Base-by-base conservation (phyloP, 2,329 filamentous ascomycete species). In the Aurifilum marmelostoma region DNA sequence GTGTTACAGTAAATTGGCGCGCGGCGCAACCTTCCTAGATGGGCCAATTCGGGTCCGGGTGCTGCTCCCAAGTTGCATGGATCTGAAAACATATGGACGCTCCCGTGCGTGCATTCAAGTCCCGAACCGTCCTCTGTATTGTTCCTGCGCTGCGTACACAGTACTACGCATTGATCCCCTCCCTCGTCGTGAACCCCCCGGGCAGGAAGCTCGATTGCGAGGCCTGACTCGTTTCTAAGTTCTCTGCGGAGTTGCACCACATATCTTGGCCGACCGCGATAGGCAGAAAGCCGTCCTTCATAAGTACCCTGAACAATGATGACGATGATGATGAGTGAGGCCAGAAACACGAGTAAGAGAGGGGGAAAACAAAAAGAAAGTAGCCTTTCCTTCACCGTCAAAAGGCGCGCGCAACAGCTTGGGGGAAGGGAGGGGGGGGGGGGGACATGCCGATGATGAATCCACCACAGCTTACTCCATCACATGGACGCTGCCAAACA, bases 401-500 rank as follows among this genome's bases (percentile, higher is more conserved):
- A 2, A 24, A 34, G 34, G 34, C 34, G 41, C 39, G 34, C 34
- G 41, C 39, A 16, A 14, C 24, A 41, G 60, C 41, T 39, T 5
- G 59, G 16, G 34, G 37, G 21, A 14, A n/a, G n/a, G n/a, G n/a
- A n/a, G n/a, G n/a, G n/a, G n/a, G n/a, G n/a, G n/a, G n/a, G n/a
- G n/a, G n/a, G n/a, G n/a, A 34, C 9, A 5, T 41, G 7, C 37
- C 37, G 18, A 62, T 37, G 27, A 6, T 62, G 59, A 24, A 11
- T 11, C 37, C n/a, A 34, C n/a, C 37, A 21, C 41, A 29, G 32
- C 41, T 63, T 43, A 50, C 60, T 16, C 41, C 18, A 50, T 43
- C 47, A 24, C 60, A 50, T 47, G 60, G n/a, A 43, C 60, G 32
- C 41, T 63, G 24, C 60, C 60, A 63, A 63, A 63, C 60, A 50